Conservation (phyloP, 257 asterid genomes). For the Anisodus acutangulus region DNA sequence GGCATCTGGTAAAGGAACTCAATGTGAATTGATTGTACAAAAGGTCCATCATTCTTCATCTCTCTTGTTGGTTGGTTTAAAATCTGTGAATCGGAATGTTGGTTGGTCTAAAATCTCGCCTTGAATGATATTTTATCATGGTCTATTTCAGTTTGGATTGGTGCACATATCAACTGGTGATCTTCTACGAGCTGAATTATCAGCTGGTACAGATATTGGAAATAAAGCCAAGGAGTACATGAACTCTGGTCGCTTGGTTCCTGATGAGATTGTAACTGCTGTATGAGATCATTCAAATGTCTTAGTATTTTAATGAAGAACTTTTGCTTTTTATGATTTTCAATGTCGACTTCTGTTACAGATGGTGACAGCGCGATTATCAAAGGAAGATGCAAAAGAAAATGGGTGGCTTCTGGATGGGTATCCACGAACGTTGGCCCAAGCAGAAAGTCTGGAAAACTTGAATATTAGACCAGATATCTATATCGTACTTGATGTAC, state of each 20-base stretch:
- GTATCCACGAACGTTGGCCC: conserved; percentile 79
- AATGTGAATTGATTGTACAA: conserved; percentile 83
- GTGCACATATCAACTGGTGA: conserved; percentile 96
- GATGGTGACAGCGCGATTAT: conserved; percentile 87
- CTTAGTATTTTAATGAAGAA: neutral
- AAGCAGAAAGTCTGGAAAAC: conserved; percentile 86
- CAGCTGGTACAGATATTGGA: conserved; percentile 85
- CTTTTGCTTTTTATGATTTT: conserved; percentile 30
- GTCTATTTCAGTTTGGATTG: conserved; percentile 74
- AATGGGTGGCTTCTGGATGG: conserved; percentile 99
- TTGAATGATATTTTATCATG: conserved; percentile 7
- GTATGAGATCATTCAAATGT: conserved; percentile 49
- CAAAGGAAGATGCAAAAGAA: conserved; percentile 79
- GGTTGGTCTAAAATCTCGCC: neutral
- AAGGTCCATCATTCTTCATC: conserved; percentile 47
- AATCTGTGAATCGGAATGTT: neutral
- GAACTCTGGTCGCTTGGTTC: conserved; percentile 86
- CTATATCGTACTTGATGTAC: conserved; percentile 82
- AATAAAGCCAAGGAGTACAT: conserved; percentile 84
- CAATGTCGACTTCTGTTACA: conserved; percentile 42
- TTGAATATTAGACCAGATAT: conserved; percentile 77
- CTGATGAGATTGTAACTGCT: conserved; percentile 87
- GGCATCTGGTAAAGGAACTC: conserved; percentile 98
- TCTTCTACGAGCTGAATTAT: conserved; percentile 89
- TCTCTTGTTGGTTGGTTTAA: neutral